A percentile compares a stretch with the other conserved stretches of the same genome.
phyloP scores from a whole-genome alignment of 106 monocot genomes.

The Acorus gramineus region DNA sequence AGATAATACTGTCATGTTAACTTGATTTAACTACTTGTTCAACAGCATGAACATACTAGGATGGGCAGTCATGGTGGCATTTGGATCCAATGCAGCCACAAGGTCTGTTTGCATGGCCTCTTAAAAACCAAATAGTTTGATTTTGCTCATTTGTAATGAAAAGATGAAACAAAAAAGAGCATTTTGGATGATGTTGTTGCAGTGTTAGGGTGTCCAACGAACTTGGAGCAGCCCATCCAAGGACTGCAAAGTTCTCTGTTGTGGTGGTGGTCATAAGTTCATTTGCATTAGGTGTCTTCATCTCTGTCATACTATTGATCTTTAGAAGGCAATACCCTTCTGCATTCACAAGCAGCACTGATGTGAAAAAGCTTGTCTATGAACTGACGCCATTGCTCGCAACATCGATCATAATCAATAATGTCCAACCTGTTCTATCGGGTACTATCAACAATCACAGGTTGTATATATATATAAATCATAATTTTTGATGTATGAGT shows the following conservation, averaged over 20 bases:
- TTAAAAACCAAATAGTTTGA: no score
- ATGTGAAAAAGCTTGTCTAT: constrained; percentile 21
- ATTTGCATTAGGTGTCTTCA: constrained; percentile 6
- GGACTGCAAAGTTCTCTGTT: constrained; percentile 31
- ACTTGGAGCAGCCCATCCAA: constrained; percentile 38
- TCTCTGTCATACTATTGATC: constrained; percentile 9
- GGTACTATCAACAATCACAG: constrained; percentile 4
- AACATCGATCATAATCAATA: constrained; percentile 19
- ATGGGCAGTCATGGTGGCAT: constrained; percentile 25
- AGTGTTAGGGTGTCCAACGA: constrained; percentile 53
- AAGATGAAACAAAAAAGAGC: no score
- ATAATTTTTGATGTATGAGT: no score
- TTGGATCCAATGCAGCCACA: constrained; percentile 32
- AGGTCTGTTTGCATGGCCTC: constrained; percentile 7
- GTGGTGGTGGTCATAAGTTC: constrained; percentile 25
- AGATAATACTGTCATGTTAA: neutral
- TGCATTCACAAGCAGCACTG: constrained; percentile 19
- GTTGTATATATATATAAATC: no score
- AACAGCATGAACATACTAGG: constrained; percentile 32
- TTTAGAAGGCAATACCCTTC: constrained; percentile 20
- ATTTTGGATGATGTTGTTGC: neutral
- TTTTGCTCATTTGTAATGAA: no score
- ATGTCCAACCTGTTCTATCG: constrained; percentile 35
- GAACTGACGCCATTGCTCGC: constrained; percentile 29
- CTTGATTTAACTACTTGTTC: neutral